Percentiles rank a stretch among this genome's conserved stretches.
These are phyloP conservation scores for Coprinopsis cinerea DNA, from an alignment of 768 basidiomycete genomes.

Conservation along the genomic window DNA sequence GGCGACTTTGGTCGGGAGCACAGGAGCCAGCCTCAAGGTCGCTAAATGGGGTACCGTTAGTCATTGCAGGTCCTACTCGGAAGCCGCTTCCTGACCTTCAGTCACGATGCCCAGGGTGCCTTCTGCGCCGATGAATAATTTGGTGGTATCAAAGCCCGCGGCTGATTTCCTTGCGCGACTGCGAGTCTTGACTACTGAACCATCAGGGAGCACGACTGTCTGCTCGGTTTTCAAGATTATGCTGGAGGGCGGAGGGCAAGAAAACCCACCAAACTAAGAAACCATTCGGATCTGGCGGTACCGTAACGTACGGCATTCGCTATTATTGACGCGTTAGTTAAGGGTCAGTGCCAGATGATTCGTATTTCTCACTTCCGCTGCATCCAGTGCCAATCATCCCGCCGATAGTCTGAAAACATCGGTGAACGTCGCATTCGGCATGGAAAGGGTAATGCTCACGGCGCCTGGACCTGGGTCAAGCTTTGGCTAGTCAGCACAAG, in stretches of 20 bases:
- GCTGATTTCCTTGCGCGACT: slow-evolving; percentile 76
- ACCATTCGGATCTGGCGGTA: slow-evolving; percentile 86
- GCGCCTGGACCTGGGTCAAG: slow-evolving; percentile 70
- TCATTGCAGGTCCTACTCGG: neutral
- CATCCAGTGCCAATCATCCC: slow-evolving; percentile 89
- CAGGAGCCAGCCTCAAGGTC: slow-evolving; percentile 76
- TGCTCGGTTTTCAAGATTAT: slow-evolving; percentile 20
- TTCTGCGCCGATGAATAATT: slow-evolving; percentile 86
- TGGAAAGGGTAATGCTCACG: too few species aligned
- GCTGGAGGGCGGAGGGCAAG: too few species aligned
- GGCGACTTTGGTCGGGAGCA: slow-evolving; percentile 79
- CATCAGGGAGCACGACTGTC: slow-evolving; percentile 82
- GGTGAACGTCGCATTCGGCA: too few species aligned
- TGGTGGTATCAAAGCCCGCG: slow-evolving; percentile 83
- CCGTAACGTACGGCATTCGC: slow-evolving; percentile 84
- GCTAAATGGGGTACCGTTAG: slow-evolving; percentile 35
- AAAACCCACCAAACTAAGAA: slow-evolving; percentile 73
- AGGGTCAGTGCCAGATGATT: slow-evolving; percentile 2
- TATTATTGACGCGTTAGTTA: too few species aligned
- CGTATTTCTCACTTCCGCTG: slow-evolving; percentile 59
- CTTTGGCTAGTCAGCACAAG: slow-evolving; percentile 25
- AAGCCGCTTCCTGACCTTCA: slow-evolving; percentile 49
- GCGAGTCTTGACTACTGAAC: slow-evolving; percentile 85
- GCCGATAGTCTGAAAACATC: slow-evolving; percentile 60
- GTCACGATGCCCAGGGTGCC: slow-evolving; percentile 89